Conservation (phyloP, 1,284 basidiomycete species). For the Tilletia horrida region DNA sequence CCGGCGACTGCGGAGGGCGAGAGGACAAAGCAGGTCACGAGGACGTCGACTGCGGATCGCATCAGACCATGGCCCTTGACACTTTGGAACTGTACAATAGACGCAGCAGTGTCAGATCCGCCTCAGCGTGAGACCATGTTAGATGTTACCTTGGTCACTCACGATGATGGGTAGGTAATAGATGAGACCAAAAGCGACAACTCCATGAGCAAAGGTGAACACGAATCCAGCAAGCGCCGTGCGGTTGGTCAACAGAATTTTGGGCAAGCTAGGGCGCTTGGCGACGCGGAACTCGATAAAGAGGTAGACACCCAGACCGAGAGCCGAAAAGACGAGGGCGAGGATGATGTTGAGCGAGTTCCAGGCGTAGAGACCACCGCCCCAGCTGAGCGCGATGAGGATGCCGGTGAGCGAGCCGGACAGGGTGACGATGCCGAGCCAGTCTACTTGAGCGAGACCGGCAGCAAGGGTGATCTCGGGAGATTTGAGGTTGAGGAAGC, state of each 20-base stretch:
- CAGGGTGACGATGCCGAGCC: conserved; percentile 50
- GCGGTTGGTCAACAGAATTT: conserved; percentile 47
- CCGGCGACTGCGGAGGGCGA: conserved; percentile 38
- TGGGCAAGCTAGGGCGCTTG: conserved; percentile 49
- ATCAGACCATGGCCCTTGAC: conserved; percentile 31
- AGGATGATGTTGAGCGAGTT: conserved; percentile 43
- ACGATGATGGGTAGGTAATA: conserved; percentile 39
- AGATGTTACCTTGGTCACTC: too few species aligned
- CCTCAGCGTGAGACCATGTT: too few species aligned
- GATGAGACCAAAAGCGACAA: conserved; percentile 43
- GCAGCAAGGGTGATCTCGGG: conserved; percentile 49
- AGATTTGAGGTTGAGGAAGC: conserved; percentile 48
- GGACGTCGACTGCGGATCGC: conserved; percentile 41
- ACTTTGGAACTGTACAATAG: conserved; percentile 35
- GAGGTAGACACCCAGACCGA: conserved; percentile 51
- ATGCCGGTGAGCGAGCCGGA: conserved; percentile 46
- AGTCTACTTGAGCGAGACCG: conserved; percentile 56
- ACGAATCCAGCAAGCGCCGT: conserved; percentile 50
- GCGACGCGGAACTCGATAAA: conserved; percentile 39
- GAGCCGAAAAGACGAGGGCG: conserved; percentile 51
- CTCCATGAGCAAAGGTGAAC: conserved; percentile 53
- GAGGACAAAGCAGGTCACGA: conserved; percentile 32
- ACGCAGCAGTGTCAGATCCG: too few species aligned
- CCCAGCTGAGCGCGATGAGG: conserved; percentile 55
- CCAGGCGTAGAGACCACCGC: conserved; percentile 55